Conservation (phyloP, 306 rosid species). For the Cajanus cajan region DNA sequence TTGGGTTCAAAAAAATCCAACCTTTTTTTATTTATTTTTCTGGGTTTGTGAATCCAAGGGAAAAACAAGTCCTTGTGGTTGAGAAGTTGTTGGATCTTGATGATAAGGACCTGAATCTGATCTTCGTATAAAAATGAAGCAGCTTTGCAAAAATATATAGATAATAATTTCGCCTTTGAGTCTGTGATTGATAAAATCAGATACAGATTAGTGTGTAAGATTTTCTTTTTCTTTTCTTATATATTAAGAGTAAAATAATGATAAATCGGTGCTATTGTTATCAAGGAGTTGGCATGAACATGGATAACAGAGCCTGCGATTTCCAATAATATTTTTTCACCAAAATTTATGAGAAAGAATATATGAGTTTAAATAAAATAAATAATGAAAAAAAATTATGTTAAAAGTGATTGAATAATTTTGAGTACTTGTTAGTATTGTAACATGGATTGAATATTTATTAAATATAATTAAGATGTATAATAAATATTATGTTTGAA, state of each 20-base stretch:
- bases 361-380: too few relatives aligned
- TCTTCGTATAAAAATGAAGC: slow-evolving; percentile 11
- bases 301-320: too few relatives aligned
- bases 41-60: slow-evolving; percentile 6
- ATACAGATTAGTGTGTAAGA: background rate
- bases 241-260: background rate
- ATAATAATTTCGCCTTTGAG: background rate
- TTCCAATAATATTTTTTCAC: too few relatives aligned
- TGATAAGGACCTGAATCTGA: slow-evolving; percentile 36
- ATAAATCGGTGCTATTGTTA: too few relatives aligned
- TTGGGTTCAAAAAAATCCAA: slow-evolving; percentile 10
- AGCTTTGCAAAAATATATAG: background rate
- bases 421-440: too few relatives aligned
- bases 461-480: too few relatives aligned
- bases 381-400: too few relatives aligned
- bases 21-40: background rate
- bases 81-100: slow-evolving; percentile 34
- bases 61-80: background rate
- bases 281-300: too few relatives aligned
- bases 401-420: too few relatives aligned
- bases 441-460: too few relatives aligned
- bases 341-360: too few relatives aligned
- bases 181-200: slow-evolving; percentile 3
- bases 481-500: too few relatives aligned
- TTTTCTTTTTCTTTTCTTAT: background rate